phyloP scores from a whole-genome alignment of 441 rosid species.

The Populus trichocarpa region DNA sequence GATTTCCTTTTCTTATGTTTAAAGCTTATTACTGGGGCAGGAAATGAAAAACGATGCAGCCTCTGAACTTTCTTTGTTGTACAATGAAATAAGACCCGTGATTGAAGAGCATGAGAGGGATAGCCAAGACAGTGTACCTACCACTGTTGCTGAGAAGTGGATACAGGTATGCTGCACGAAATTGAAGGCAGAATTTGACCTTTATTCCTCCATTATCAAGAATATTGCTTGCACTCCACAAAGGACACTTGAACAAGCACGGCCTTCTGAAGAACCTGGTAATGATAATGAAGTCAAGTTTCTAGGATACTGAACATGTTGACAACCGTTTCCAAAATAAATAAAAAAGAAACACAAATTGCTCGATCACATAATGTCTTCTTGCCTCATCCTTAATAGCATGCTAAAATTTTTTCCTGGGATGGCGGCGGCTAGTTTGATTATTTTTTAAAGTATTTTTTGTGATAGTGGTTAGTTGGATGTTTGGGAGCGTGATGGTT shows the following conservation, averaged over 20 bases:
- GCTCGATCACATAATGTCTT: neutral
- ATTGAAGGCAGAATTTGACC: slow-evolving; percentile 82
- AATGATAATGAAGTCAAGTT: slow-evolving; percentile 30
- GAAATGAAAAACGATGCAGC: slow-evolving; percentile 64
- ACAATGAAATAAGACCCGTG: slow-evolving; percentile 79
- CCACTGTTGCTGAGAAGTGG: slow-evolving; percentile 96
- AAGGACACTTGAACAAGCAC: slow-evolving; percentile 25
- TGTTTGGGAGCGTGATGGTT: too few species aligned
- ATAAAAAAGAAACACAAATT: neutral
- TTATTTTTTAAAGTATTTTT: too few species aligned
- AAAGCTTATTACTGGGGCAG: slow-evolving; percentile 35
- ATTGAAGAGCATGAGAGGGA: slow-evolving; percentile 95
- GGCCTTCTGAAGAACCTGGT: slow-evolving; percentile 16
- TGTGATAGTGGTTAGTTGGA: too few species aligned
- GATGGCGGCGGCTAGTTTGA: too few species aligned
- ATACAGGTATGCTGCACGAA: slow-evolving; percentile 74
- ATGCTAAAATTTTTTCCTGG: too few species aligned
- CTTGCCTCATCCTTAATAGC: neutral
- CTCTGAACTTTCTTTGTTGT: slow-evolving; percentile 48
- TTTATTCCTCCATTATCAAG: slow-evolving; percentile 63
- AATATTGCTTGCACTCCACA: slow-evolving; percentile 52
- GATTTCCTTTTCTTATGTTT: neutral
- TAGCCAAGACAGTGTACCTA: slow-evolving; percentile 82
- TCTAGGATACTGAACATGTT: slow-evolving; percentile 25
- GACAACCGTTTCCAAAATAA: neutral